A percentile compares a stretch with the other conserved stretches of the same genome.
phyloP scores from a whole-genome alignment of 2,329 filamentous ascomycete genomes.

The Nothopassalora personata region DNA sequence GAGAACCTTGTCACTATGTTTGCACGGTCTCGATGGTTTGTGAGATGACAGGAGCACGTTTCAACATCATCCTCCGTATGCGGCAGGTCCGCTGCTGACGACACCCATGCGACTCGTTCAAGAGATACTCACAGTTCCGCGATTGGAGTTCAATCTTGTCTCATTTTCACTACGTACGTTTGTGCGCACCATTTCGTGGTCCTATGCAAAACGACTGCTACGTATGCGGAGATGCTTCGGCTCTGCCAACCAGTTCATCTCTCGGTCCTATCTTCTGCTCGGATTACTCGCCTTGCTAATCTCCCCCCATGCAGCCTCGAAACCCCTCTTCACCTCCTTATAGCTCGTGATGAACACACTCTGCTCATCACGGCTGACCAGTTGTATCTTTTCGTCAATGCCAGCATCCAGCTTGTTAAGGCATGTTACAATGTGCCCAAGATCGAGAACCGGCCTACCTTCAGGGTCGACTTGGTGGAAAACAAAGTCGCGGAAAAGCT shows the following conservation, averaged over 20 bases:
- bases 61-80: no score
- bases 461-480: conserved; percentile 91
- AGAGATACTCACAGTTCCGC: no score
- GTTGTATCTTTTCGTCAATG: conserved; percentile 74
- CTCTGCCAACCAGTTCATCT: neutral
- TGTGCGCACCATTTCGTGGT: neutral
- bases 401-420: conserved; percentile 92
- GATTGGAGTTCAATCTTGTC: neutral
- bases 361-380: conserved; percentile 87
- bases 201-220: neutral
- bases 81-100: no score
- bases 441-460: conserved; percentile 74
- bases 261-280: neutral
- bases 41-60: no score
- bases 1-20: neutral
- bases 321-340: conserved; percentile 70
- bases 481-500: conserved; percentile 92
- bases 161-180: neutral
- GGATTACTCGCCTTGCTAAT: conserved; percentile 33
- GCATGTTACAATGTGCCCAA: conserved; percentile 80
- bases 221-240: neutral
- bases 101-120: no score
- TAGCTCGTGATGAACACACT: conserved; percentile 84
- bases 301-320: conserved; percentile 58
- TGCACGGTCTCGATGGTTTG: neutral